These are phyloP conservation scores for Lunasporangiospora selenospora DNA, from an alignment of 192 early-diverging fungal species.

Conservation along the genomic window DNA sequence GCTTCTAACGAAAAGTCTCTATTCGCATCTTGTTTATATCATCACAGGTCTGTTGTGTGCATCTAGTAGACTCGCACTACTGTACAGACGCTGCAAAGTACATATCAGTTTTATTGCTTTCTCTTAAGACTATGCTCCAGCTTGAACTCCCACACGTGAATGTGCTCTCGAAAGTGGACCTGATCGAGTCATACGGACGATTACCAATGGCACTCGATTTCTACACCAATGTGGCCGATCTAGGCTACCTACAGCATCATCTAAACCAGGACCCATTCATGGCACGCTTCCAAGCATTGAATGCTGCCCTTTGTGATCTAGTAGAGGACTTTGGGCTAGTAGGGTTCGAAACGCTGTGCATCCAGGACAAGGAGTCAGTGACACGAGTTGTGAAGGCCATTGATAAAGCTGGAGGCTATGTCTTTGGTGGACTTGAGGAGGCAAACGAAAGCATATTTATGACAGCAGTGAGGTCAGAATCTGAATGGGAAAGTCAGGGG, in stretches of 20 bases:
- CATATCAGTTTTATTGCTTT: slow-evolving; percentile 89
- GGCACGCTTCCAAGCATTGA: slow-evolving; percentile 72
- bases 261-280: slow-evolving; percentile 77
- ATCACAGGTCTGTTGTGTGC: slow-evolving; percentile 73
- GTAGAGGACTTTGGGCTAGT: slow-evolving; percentile 94
- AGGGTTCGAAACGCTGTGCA: slow-evolving; percentile 87
- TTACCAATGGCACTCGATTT: slow-evolving; percentile 90
- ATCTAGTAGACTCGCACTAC: slow-evolving; percentile 92
- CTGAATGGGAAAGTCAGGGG: slow-evolving; percentile 31
- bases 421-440: slow-evolving; percentile 80
- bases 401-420: slow-evolving; percentile 93
- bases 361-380: slow-evolving; percentile 87
- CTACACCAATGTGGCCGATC: slow-evolving; percentile 95
- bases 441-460: slow-evolving; percentile 82
- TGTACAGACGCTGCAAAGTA: slow-evolving; percentile 92
- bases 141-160: slow-evolving; percentile 96
- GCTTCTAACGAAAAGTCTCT: no score
- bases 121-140: slow-evolving; percentile 92
- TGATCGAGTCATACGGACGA: slow-evolving; percentile 82
- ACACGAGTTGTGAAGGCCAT: slow-evolving; percentile 76
- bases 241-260: slow-evolving; percentile 79
- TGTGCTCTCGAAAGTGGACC: slow-evolving; percentile 95
- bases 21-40: background rate
- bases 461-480: slow-evolving; percentile 57
- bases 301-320: slow-evolving; percentile 85